A percentile compares a stretch with the other conserved stretches of the same genome.
Conservation (phyloP, 192 early-diverging fungal species). For the Podila clonocystis region DNA sequence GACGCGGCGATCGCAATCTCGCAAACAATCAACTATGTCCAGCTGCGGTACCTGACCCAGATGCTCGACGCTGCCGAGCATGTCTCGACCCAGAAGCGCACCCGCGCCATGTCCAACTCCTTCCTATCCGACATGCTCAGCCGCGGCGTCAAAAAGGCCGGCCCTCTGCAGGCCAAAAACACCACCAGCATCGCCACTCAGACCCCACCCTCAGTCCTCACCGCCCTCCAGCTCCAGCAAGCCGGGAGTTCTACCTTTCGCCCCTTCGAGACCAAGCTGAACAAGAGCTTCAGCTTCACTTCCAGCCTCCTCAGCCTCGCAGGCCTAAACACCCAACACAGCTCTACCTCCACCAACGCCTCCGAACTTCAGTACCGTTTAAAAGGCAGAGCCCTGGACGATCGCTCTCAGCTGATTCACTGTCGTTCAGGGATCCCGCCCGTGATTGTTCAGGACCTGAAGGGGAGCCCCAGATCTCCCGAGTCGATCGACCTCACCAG, state of each 20-base stretch:
- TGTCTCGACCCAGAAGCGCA: constrained; percentile 33
- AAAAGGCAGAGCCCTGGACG: constrained; percentile 19
- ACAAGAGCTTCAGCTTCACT: constrained; percentile 20
- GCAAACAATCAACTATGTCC: constrained; percentile 47
- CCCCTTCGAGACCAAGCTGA: constrained; percentile 12
- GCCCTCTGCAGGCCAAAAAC: constrained; percentile 12
- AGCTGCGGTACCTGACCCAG: constrained; percentile 45
- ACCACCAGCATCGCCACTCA: constrained; percentile 32
- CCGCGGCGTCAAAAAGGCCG: constrained; percentile 43
- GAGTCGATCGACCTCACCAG: constrained; percentile 11
- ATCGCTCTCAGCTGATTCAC: constrained; percentile 25
- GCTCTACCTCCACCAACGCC: not conserved
- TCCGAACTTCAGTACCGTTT: constrained; percentile 20
- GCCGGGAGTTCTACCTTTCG: not conserved
- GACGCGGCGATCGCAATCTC: constrained; percentile 44
- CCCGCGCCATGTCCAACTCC: constrained; percentile 47
- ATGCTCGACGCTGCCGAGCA: constrained; percentile 47
- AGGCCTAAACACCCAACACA: constrained; percentile 3
- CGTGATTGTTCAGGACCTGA: constrained; percentile 23
- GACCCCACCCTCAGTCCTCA: constrained; percentile 13
- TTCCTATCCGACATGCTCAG: constrained; percentile 48
- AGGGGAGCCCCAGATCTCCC: constrained; percentile 17
- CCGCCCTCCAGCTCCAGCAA: constrained; percentile 9
- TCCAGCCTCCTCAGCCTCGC: constrained; percentile 21
- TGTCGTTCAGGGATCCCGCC: constrained; percentile 16